Evolutionary conservation across 176 grass and related monocot genomes (phyloP).

Genomic region (Puya raimondii): DNA sequence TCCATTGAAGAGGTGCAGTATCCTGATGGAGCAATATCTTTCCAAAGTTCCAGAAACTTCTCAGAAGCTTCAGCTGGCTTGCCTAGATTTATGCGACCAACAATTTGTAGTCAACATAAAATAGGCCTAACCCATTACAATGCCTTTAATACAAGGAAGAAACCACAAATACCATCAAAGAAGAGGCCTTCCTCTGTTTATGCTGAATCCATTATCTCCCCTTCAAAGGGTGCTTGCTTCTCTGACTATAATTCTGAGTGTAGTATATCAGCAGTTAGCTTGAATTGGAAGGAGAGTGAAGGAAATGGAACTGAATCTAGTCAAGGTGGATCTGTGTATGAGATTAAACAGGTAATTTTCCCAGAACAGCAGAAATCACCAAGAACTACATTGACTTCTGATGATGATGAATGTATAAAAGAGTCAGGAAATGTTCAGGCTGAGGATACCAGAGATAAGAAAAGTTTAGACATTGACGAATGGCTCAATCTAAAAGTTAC

Average conservation of each 20-base stretch:
- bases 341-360: constrained; percentile 81
- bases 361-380: constrained; percentile 47
- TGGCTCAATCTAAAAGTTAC: constrained; percentile 64
- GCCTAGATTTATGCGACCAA: constrained; percentile 88
- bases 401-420: constrained; percentile 24
- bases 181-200: constrained; percentile 68
- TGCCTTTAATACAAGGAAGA: constrained; percentile 34
- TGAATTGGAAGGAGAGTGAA: constrained; percentile 31
- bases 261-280: constrained; percentile 60
- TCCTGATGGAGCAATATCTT: constrained; percentile 25
- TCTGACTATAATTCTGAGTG: constrained; percentile 77
- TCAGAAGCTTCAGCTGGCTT: constrained; percentile 34
- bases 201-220: constrained; percentile 70
- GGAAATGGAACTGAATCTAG: constrained; percentile 46
- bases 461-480: constrained; percentile 38
- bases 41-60: constrained; percentile 25
- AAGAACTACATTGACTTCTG: constrained; percentile 30
- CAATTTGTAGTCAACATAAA: constrained; percentile 65
- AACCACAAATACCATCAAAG: constrained; percentile 44
- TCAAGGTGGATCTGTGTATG: constrained; percentile 53
- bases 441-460: constrained; percentile 27
- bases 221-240: constrained; percentile 47
- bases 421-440: constrained; percentile 29
- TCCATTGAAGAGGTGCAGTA: constrained; percentile 42
- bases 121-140: constrained; percentile 32